Conservation (phyloP, 2,329 filamentous ascomycete genomes). For the Chaetomium sp. region DNA sequence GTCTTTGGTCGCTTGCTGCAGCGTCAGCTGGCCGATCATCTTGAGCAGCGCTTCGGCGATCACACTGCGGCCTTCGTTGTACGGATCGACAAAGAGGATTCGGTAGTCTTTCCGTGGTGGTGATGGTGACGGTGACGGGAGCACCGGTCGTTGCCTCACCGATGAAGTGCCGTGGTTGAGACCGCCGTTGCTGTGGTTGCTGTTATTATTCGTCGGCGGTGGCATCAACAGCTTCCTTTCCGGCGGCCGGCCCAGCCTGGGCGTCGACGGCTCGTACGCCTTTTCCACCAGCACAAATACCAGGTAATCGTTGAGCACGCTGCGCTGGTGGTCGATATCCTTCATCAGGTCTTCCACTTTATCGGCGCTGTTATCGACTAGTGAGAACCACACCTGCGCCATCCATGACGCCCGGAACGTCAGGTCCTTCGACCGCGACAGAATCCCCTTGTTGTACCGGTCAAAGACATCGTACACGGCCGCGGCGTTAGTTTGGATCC, state of each 20-base stretch:
- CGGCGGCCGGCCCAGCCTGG: not conserved
- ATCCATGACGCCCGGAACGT: constrained; percentile 21
- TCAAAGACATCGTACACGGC: constrained; percentile 22
- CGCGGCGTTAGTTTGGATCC: constrained; percentile 19
- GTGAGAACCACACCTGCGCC: constrained; percentile 21
- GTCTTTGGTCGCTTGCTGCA: constrained; percentile 4
- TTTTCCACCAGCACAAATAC: constrained; percentile 15
- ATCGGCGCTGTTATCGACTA: constrained; percentile 23
- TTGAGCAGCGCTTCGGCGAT: constrained; percentile 21
- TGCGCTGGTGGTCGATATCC: constrained; percentile 18
- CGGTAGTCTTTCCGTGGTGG: constrained; percentile 17
- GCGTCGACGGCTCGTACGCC: not conserved
- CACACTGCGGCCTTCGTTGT: constrained; percentile 22
- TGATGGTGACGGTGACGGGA: constrained; percentile 7
- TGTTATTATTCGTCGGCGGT: not conserved
- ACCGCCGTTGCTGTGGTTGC: not conserved
- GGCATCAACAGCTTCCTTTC: not conserved
- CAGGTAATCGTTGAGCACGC: constrained; percentile 16
- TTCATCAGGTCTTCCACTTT: constrained; percentile 21
- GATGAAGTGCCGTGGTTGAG: no score
- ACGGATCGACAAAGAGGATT: constrained; percentile 26
- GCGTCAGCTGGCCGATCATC: constrained; percentile 21
- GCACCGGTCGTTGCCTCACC: not conserved
- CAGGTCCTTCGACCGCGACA: constrained; percentile 18
- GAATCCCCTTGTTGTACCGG: constrained; percentile 22